Conservation (phyloP, 495 filamentous ascomycete species). For the Rhypophila decipiens region DNA sequence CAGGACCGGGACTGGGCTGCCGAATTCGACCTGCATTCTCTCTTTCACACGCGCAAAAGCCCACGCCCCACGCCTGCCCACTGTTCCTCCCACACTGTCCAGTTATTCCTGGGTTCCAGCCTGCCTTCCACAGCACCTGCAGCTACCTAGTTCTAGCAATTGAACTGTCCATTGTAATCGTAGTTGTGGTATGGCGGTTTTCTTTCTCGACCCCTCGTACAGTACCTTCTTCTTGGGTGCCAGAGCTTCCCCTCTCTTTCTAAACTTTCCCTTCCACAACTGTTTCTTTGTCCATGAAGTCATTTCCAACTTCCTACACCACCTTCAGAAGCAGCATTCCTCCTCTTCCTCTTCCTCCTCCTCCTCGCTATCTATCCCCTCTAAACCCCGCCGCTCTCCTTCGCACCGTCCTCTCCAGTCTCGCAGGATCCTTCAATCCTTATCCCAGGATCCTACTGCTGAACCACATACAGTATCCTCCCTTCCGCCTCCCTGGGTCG, state of each 20-base stretch:
- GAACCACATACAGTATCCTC: not conserved
- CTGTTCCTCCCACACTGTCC: not conserved
- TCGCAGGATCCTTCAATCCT: conserved; percentile 3
- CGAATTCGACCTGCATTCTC: not conserved
- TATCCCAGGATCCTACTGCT: not conserved
- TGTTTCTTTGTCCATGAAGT: conserved; percentile 4
- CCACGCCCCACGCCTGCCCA: not conserved
- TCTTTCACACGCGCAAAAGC: not conserved
- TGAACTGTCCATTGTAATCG: not conserved
- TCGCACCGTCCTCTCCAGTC: not conserved
- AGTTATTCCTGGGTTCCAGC: not conserved
- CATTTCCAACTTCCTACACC: not conserved
- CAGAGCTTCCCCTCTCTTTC: conserved; percentile 8
- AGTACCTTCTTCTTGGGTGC: conserved; percentile 4
- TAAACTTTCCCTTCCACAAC: conserved; percentile 22
- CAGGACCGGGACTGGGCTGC: not conserved
- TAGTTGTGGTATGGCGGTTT: conserved; percentile 4
- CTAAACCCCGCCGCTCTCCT: not conserved
- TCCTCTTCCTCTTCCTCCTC: conserved; percentile 2
- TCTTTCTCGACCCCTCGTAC: conserved; percentile 1
- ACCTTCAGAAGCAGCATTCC: not conserved
- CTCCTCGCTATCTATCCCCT: not conserved
- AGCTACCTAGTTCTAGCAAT: not conserved
- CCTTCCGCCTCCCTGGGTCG: not conserved
- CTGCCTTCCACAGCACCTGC: not conserved